Base-by-base conservation (phyloP, 345 rosid genomes). In the Citrus reticulata region DNA sequence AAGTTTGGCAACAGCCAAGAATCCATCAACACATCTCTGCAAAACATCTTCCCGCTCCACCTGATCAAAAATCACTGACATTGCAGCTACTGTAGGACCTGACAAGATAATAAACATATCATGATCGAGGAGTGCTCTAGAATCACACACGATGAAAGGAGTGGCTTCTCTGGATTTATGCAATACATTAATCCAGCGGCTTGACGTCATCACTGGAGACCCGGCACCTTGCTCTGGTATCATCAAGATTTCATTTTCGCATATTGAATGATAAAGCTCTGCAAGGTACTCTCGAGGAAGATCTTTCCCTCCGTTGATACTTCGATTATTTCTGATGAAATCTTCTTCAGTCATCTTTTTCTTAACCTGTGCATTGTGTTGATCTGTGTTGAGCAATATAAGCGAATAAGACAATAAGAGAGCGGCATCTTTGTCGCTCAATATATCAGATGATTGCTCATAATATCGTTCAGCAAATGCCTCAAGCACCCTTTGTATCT, bases 281-380 rank as follows among this genome's bases (percentile, higher is more conserved):
- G 92, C 87, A 54, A 92, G 77, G 82, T 80, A 91, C 67, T 92
- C 93, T 62, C 89, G 81, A 42, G 94, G 97, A 72, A 92, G 90
- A 82, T 92, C 94, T 39, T 90, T 78, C 30, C 94, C 94, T 77
- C 91, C 93, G 83, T 92, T 92, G 76, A 89, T 91, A 54, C 32
- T 72, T 74, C 94, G 83, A 84, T 91, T 92, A 82, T 92, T 92
- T 70, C 91, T 90, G 54, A 92, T 87, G 76, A 92, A 92, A 75
- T 89, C 97, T 54, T 87, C 92, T 84, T 89, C 93, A 57, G 97
- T 85, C 97, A 92, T 92, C 87, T 89, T 92, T 86, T 87, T 90
- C 88, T 86, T 89, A 34, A 90, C 93, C 81, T 92, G 94, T 55
- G 71, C 80, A 86, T 92, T 91, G 82, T 92, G 94, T 74, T 87